Evolutionary conservation across 1,284 basidiomycete genomes (phyloP), one percentile per base, ranked within the genome.

Genomic region (Papiliotrema flavescens): DNA sequence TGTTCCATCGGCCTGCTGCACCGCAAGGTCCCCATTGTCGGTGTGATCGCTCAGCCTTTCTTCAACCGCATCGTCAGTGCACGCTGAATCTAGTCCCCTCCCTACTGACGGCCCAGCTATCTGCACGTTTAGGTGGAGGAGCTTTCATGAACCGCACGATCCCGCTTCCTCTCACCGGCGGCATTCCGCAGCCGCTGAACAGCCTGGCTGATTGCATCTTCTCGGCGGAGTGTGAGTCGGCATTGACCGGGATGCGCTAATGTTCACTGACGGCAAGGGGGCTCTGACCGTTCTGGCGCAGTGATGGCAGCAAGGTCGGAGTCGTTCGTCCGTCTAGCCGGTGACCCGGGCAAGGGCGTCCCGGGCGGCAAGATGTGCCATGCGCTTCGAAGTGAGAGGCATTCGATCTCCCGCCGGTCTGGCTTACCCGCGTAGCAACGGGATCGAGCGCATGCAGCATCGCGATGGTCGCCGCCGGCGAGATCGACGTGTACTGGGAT

Each of bases 31-130:
- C 89, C 94, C 1, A 82, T 90, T 2, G 81, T 97, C 19, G 94
- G 91, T 1, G 89, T 94, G 46, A 86, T 93, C 61, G 90, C 84
- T 77, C 91, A 92, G 67, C 93, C 93, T 0, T 93, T 94, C 80
- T 80, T 93, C 53, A 83, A 90, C 64, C 84, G 89, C 53, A 80
- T 91, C 50, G 86, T 87, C 58, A 36, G 49, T 62, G 11, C 34
- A 22, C 20, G 5, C 17, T 28, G 37, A 5, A 40, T 23, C 4
- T 1, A 17, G 11, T 26, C 9, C 26, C 23, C 9, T 40, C 13
- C 9, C 26, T 9, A 37, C 34, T 52, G 19, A 39, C 45, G 46
- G 5, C 20, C 65, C 34, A 90, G 82, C 95, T 91, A 76, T 87
- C 85, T 17, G 94, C 84, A 1, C 77, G 86, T 37, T 81, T 83